phyloP scores from a whole-genome alignment of 225 moss, liverwort and hornwort species.

The Bryum argenteum region DNA sequence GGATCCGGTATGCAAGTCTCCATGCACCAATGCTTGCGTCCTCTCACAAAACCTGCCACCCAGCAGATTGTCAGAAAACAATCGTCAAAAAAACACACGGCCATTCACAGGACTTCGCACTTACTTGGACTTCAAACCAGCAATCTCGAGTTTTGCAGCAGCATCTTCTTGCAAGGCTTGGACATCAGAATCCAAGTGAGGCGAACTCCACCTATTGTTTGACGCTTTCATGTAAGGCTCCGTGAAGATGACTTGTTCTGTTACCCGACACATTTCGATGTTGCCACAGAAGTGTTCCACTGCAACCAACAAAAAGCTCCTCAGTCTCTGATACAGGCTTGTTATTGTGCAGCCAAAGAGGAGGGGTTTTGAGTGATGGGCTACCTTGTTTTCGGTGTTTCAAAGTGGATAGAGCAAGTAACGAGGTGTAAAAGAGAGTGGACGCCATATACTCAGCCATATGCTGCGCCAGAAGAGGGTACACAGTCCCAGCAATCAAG shows the following conservation, averaged over 20 bases:
- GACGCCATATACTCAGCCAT: conserved; percentile 80
- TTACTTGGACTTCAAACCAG: conserved; percentile 69
- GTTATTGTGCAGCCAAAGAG: not conserved
- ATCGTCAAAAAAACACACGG: not conserved
- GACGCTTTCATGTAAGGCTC: conserved; percentile 86
- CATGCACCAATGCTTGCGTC: conserved; percentile 83
- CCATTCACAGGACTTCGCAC: not conserved
- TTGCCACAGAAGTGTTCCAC: conserved; percentile 75
- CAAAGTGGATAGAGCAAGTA: conserved; percentile 69
- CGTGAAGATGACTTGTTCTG: conserved; percentile 92
- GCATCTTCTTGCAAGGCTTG: conserved; percentile 71
- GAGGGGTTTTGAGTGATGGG: not conserved
- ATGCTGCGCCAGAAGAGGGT: conserved; percentile 83
- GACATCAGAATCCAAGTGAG: conserved; percentile 75
- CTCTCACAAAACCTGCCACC: conserved; percentile 66
- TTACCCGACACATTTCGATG: conserved; percentile 91
- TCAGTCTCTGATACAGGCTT: not conserved
- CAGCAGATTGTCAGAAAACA: conserved; percentile 21
- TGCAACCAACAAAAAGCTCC: conserved; percentile 34
- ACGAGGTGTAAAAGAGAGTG: conserved; percentile 77
- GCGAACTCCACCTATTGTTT: conserved; percentile 90
- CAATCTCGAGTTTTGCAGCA: conserved; percentile 71
- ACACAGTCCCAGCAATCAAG: conserved; percentile 70
- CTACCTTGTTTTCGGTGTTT: conserved; percentile 68
- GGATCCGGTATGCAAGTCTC: conserved; percentile 92